Conservation (phyloP, 2,329 filamentous ascomycete species). For the Triangularia setosa region DNA sequence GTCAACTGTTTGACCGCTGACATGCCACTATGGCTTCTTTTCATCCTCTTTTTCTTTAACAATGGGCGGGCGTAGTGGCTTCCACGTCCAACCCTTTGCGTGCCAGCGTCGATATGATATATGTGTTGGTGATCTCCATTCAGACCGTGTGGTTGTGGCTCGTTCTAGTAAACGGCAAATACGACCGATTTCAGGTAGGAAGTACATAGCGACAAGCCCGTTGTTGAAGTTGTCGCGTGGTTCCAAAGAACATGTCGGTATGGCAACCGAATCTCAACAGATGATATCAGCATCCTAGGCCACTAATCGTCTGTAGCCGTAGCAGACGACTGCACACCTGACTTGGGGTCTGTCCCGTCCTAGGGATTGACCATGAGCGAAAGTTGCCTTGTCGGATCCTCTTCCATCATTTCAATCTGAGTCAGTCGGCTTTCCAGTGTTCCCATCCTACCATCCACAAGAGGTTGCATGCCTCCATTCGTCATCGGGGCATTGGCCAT, state of each 20-base stretch:
- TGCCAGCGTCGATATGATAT: neutral
- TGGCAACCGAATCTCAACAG: neutral
- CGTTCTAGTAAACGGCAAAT: conserved; percentile 3
- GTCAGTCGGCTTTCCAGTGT: conserved; percentile 27
- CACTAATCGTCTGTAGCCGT: neutral
- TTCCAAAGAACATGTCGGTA: neutral
- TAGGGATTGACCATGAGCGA: conserved; percentile 27
- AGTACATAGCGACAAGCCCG: neutral
- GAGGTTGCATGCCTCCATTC: conserved; percentile 26
- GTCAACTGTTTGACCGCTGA: neutral
- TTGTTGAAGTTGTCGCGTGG: neutral
- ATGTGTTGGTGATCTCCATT: neutral
- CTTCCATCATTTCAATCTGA: conserved; percentile 30
- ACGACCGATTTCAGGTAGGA: neutral
- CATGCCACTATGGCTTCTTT: neutral
- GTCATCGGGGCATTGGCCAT: conserved; percentile 24
- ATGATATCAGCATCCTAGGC: neutral
- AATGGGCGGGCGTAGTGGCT: neutral
- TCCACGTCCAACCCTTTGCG: neutral
- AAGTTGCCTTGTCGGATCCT: conserved; percentile 22
- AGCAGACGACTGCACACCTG: neutral
- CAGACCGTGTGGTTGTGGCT: neutral
- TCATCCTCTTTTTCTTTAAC: neutral
- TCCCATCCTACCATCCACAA: conserved; percentile 27
- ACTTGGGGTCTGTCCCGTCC: neutral